Conservation (phyloP, 1,284 basidiomycete species). For the Coniferiporia weirii region DNA sequence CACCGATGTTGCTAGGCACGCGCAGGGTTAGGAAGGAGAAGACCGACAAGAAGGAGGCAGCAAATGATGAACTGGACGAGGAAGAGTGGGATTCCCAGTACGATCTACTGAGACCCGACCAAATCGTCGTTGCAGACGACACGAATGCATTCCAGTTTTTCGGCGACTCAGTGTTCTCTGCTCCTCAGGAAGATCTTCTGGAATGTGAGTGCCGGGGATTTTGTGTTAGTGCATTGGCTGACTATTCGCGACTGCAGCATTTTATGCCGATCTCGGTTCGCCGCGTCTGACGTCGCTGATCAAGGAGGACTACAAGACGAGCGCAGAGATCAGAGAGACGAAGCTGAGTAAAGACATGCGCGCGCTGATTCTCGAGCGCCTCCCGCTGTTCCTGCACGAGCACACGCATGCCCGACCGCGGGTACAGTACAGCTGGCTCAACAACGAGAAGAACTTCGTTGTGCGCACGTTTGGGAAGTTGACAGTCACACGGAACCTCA, state of each 20-base stretch:
- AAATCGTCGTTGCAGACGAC: conserved; percentile 80
- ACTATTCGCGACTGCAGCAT: conserved; percentile 36
- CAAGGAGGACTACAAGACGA: conserved; percentile 67
- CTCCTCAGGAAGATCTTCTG: conserved; percentile 87
- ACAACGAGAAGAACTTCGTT: conserved; percentile 63
- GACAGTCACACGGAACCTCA: conserved; percentile 54
- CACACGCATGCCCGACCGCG: conserved; percentile 69
- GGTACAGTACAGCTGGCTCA: conserved; percentile 73
- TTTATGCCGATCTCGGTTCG: conserved; percentile 66
- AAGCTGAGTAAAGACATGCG: conserved; percentile 48
- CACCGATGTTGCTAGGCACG: conserved; percentile 71
- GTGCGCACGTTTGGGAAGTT: conserved; percentile 64
- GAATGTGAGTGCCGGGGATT: conserved; percentile 46
- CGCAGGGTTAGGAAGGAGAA: conserved; percentile 45
- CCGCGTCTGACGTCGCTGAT: conserved; percentile 68
- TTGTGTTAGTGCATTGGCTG: not conserved
- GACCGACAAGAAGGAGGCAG: conserved; percentile 26
- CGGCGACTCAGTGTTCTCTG: conserved; percentile 70
- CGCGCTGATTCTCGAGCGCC: conserved; percentile 74
- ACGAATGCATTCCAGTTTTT: conserved; percentile 74
- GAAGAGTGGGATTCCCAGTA: conserved; percentile 65
- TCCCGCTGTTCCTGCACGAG: conserved; percentile 91
- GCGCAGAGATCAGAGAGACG: conserved; percentile 45
- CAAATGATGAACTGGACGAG: conserved; percentile 47
- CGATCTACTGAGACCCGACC: conserved; percentile 54